phyloP scores from a whole-genome alignment of 2,329 filamentous ascomycete genomes.

The Colletotrichum viniferum region DNA sequence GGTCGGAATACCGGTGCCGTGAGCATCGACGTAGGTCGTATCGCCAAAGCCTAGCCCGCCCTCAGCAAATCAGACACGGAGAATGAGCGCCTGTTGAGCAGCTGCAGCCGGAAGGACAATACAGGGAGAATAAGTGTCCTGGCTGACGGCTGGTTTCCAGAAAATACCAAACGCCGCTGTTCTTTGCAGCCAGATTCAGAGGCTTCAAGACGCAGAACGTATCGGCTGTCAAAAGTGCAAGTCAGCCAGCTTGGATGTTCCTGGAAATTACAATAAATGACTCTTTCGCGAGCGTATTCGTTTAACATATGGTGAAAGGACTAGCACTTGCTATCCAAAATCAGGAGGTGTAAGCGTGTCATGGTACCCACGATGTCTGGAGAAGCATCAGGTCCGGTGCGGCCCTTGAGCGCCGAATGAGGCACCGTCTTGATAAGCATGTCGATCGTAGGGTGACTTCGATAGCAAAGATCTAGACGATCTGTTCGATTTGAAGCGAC shows the following conservation, averaged over 20 bases:
- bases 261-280: too few relatives aligned
- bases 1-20: slow-evolving; percentile 51
- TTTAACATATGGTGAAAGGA: too few relatives aligned
- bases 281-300: too few relatives aligned
- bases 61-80: background rate
- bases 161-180: background rate
- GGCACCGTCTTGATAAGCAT: background rate
- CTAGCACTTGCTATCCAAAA: too few relatives aligned
- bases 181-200: background rate
- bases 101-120: background rate
- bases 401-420: background rate
- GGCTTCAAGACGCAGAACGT: background rate
- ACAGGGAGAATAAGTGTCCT: background rate
- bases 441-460: background rate
- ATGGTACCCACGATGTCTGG: too few relatives aligned
- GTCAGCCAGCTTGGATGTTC: too few relatives aligned
- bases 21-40: slow-evolving; percentile 40
- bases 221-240: too few relatives aligned
- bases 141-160: background rate
- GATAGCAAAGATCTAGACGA: background rate
- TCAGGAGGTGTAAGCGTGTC: too few relatives aligned
- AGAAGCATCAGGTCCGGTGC: too few relatives aligned
- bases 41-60: background rate
- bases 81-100: background rate
- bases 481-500: background rate